Percentiles rank a stretch among this genome's conserved stretches.
Conservation (phyloP, 192 early-diverging fungal genomes). For the Umbelopsis vinacea region DNA sequence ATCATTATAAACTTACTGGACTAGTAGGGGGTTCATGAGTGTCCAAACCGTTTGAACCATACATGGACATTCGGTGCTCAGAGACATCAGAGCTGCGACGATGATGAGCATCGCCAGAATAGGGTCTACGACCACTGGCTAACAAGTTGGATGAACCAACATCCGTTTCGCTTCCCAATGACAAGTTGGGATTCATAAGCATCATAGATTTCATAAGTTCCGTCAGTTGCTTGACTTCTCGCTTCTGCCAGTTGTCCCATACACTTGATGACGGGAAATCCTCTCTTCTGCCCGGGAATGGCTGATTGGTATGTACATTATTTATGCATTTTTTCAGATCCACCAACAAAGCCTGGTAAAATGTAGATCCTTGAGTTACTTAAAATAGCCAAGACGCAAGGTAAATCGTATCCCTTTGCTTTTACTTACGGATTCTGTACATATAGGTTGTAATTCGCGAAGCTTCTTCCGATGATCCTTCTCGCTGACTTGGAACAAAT, state of each 20-base stretch:
- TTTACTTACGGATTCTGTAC: slow-evolving; percentile 47
- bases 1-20: slow-evolving; percentile 17
- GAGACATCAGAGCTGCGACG: slow-evolving; percentile 9
- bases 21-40: neutral
- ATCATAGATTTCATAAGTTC: slow-evolving; percentile 48
- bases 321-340: slow-evolving; percentile 55
- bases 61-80: slow-evolving; percentile 8
- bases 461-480: slow-evolving; percentile 40
- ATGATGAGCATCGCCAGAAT: neutral
- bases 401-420: neutral
- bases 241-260: slow-evolving; percentile 58
- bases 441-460: slow-evolving; percentile 46
- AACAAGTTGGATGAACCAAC: slow-evolving; percentile 23
- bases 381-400: neutral
- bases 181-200: slow-evolving; percentile 41
- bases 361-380: neutral
- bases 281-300: slow-evolving; percentile 42
- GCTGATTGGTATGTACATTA: slow-evolving; percentile 45
- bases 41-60: neutral
- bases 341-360: slow-evolving; percentile 45
- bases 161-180: slow-evolving; percentile 33
- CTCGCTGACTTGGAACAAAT: slow-evolving; percentile 45
- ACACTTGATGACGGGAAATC: slow-evolving; percentile 53
- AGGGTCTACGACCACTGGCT: slow-evolving; percentile 9
- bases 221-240: slow-evolving; percentile 56